phyloP scores from a whole-genome alignment of 2,329 filamentous ascomycete species.

The Didymella segeticola region DNA sequence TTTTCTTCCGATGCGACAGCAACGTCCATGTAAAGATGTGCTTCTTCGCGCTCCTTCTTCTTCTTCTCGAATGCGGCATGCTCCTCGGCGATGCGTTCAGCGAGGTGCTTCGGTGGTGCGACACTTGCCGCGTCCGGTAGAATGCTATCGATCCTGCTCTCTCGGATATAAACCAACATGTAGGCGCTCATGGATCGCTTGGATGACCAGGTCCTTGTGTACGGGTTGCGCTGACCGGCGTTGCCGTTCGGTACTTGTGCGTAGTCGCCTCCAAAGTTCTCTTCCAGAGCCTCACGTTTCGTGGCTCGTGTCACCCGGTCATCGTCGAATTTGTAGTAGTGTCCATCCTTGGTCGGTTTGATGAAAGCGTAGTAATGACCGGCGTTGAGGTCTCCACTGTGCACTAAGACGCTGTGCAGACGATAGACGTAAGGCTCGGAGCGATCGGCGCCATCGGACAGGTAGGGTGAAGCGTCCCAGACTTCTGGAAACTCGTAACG shows the following conservation, averaged over 20 bases:
- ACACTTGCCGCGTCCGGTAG: conserved; percentile 76
- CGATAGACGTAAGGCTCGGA: conserved; percentile 92
- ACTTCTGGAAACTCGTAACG: conserved; percentile 87
- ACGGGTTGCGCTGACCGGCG: conserved; percentile 67
- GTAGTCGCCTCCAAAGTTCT: conserved; percentile 95
- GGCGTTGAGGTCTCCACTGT: conserved; percentile 95
- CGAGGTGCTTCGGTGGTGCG: conserved; percentile 82
- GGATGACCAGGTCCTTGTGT: conserved; percentile 67
- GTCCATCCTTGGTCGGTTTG: conserved; percentile 86
- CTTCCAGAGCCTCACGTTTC: conserved; percentile 87
- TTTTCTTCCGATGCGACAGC: conserved; percentile 82
- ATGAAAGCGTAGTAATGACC: conserved; percentile 98
- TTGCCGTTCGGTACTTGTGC: conserved; percentile 61
- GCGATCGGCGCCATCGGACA: conserved; percentile 83
- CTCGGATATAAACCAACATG: conserved; percentile 97
- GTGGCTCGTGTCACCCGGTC: conserved; percentile 96
- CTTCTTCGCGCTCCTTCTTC: conserved; percentile 89
- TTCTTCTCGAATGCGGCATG: conserved; percentile 75
- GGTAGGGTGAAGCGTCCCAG: conserved; percentile 84
- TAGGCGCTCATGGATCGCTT: conserved; percentile 87
- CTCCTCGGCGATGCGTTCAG: conserved; percentile 81
- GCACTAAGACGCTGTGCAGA: conserved; percentile 92
- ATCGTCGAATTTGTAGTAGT: conserved; percentile 97
- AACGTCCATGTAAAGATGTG: conserved; percentile 88
- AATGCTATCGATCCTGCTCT: conserved; percentile 82